Conservation (phyloP, 2,329 filamentous ascomycete species). For the Ampelomyces quisqualis region DNA sequence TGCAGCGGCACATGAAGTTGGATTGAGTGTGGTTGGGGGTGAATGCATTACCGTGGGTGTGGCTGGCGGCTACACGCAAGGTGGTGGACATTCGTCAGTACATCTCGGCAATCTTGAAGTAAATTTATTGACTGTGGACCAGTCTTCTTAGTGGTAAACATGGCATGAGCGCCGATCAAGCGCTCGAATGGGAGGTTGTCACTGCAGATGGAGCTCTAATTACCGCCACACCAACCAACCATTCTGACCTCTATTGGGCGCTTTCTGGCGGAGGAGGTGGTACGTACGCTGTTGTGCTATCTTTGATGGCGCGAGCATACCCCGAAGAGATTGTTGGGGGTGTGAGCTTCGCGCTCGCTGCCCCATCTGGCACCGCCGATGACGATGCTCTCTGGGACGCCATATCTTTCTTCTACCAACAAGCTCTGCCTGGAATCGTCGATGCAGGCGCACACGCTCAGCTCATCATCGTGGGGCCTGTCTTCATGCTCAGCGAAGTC, state of each 20-base stretch:
- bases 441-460: constrained; percentile 13
- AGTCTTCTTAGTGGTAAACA: constrained; percentile 14
- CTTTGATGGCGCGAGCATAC: background rate
- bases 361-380: constrained; percentile 6
- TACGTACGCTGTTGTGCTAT: constrained; percentile 31
- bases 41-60: constrained; percentile 38
- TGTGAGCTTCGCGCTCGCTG: constrained; percentile 23
- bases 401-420: constrained; percentile 4
- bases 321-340: background rate
- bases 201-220: constrained; percentile 33
- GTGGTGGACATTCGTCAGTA: constrained; percentile 31
- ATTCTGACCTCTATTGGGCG: constrained; percentile 43
- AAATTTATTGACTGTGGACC: background rate
- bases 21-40: constrained; percentile 29
- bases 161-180: constrained; percentile 37
- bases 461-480: constrained; percentile 2
- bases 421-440: constrained; percentile 3
- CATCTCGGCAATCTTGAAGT: background rate
- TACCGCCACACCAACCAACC: constrained; percentile 30
- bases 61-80: constrained; percentile 36
- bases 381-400: constrained; percentile 23
- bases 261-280: constrained; percentile 36
- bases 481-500: constrained; percentile 5
- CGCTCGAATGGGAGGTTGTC: constrained; percentile 35
- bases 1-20: constrained; percentile 18